These are phyloP conservation scores for Amaranthus tricolor DNA, from an alignment of 179 eudicot species.

Conservation along the genomic window DNA sequence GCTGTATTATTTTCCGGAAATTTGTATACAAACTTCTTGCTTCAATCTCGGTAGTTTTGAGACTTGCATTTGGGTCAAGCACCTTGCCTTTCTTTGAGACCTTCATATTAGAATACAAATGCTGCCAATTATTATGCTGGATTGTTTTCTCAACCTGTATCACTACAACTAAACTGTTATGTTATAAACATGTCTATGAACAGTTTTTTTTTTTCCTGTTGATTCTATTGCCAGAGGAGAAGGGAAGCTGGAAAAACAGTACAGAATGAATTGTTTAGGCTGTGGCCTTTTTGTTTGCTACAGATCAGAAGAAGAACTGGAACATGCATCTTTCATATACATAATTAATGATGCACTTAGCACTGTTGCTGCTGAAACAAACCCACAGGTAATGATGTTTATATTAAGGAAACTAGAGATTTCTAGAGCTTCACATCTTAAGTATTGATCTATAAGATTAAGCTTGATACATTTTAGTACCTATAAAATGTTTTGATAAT, in stretches of 20 bases:
- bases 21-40: background rate
- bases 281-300: constrained; percentile 96
- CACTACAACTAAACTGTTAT: background rate
- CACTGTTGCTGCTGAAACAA: constrained; percentile 94
- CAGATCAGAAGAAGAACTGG: constrained; percentile 86
- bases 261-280: constrained; percentile 82
- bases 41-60: background rate
- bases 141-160: background rate
- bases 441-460: background rate
- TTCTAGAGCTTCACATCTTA: background rate
- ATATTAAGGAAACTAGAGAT: background rate
- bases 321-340: constrained; percentile 64
- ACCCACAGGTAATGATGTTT: constrained; percentile 64
- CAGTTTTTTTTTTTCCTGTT: background rate
- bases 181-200: background rate
- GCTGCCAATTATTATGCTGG: background rate
- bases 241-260: constrained; percentile 91
- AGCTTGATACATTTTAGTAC: background rate
- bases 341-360: constrained; percentile 89
- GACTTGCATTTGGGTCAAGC: background rate
- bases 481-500: background rate
- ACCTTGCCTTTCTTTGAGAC: background rate
- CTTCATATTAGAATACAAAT: background rate
- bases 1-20: background rate
- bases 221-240: constrained; percentile 60